phyloP scores from a whole-genome alignment of 2,329 filamentous ascomycete species.

The Ceratocystis alfenasii region DNA sequence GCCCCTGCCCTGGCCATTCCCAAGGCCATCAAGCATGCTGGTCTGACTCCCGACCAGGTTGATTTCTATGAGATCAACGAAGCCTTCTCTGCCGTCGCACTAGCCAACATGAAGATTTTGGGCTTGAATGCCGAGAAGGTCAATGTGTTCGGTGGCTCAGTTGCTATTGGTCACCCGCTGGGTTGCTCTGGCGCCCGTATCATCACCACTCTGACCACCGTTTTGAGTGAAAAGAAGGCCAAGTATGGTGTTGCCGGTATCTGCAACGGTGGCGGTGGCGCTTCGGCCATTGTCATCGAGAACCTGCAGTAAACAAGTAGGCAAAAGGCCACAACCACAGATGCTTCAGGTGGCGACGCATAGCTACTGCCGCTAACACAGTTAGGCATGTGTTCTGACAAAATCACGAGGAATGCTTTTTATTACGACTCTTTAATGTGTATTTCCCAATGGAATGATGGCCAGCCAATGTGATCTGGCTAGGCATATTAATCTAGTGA shows the following conservation, averaged over 20 bases:
- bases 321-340: neutral
- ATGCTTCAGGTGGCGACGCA: neutral
- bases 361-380: neutral
- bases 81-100: conserved; percentile 90
- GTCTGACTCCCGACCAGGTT: conserved; percentile 61
- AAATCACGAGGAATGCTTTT: conserved; percentile 11
- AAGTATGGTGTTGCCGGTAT: conserved; percentile 92
- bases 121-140: conserved; percentile 70
- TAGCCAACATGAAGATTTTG: conserved; percentile 92
- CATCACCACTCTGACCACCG: conserved; percentile 75
- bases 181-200: conserved; percentile 91
- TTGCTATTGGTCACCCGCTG: conserved; percentile 89
- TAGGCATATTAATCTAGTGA: neutral
- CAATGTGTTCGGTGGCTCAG: conserved; percentile 88
- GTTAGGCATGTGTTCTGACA: conserved; percentile 1
- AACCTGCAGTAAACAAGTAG: conserved; percentile 41
- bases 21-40: conserved; percentile 93
- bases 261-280: conserved; percentile 95
- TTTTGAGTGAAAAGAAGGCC: conserved; percentile 78
- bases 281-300: conserved; percentile 87
- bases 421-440: conserved; percentile 15
- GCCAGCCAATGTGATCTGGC: conserved; percentile 1
- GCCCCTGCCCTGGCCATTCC: conserved; percentile 88
- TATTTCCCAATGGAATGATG: neutral
- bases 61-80: conserved; percentile 99